Conservation (phyloP, 768 basidiomycete genomes). For the Glaciozyma martinii region DNA sequence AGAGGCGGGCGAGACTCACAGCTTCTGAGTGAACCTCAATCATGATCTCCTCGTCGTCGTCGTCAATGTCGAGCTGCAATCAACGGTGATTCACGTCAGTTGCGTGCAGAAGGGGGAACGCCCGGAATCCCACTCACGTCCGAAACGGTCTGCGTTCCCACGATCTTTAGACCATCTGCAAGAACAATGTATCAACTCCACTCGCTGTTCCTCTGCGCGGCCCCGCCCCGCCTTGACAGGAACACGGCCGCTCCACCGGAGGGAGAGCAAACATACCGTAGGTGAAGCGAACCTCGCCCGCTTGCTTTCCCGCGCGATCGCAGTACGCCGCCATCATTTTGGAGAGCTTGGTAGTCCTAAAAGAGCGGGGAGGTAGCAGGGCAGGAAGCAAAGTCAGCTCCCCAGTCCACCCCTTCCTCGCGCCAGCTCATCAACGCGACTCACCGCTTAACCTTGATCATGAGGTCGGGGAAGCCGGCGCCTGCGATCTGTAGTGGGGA, state of each 20-base stretch:
- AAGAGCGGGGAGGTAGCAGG: too few relatives aligned
- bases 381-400: not conserved
- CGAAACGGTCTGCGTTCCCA: constrained; percentile 4
- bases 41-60: constrained; percentile 21
- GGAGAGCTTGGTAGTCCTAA: constrained; percentile 27
- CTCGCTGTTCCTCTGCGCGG: not conserved
- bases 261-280: constrained; percentile 14
- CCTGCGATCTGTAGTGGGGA: constrained; percentile 18
- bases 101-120: not conserved
- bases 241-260: too few relatives aligned
- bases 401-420: not conserved
- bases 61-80: constrained; percentile 29
- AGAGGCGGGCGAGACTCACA: constrained; percentile 4
- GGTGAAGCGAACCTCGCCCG: constrained; percentile 29
- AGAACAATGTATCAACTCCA: not conserved
- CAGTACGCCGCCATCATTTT: constrained; percentile 34
- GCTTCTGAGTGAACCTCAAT: constrained; percentile 30
- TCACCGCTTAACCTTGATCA: constrained; percentile 31
- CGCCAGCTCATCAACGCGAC: not conserved
- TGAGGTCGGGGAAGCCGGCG: constrained; percentile 29
- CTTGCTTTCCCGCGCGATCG: constrained; percentile 25
- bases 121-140: not conserved
- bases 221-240: too few relatives aligned
- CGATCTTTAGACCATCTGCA: constrained; percentile 16
- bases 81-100: not conserved